phyloP scores from a whole-genome alignment of 1,284 basidiomycete species.

The Tilletia indica region DNA sequence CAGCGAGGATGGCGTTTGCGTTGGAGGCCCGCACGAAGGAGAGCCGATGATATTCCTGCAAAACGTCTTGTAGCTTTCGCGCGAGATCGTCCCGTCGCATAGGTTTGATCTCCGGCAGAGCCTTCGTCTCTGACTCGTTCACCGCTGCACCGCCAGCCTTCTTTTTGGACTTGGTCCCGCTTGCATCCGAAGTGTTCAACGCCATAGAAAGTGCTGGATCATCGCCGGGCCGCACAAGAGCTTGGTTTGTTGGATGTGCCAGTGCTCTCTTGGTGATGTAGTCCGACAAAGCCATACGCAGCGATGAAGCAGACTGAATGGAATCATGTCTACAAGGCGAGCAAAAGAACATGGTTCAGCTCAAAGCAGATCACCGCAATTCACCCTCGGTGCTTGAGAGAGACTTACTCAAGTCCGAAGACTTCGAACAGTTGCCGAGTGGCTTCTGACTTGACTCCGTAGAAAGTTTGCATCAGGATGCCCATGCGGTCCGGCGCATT shows the following conservation, averaged over 20 bases:
- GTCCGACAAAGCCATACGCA: neutral
- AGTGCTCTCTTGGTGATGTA: slow-evolving; percentile 2
- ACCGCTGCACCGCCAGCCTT: neutral
- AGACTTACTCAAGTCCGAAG: neutral
- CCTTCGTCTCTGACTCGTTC: neutral
- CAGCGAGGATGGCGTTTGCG: neutral
- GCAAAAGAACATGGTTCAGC: neutral
- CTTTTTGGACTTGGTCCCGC: neutral
- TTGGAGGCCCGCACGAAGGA: neutral
- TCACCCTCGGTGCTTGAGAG: too few species aligned
- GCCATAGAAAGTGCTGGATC: neutral
- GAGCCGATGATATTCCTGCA: slow-evolving; percentile 2
- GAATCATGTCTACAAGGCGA: neutral
- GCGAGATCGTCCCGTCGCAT: slow-evolving; percentile 6
- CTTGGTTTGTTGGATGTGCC: neutral
- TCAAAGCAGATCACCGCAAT: too few species aligned
- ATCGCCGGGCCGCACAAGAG: neutral
- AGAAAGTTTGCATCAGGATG: neutral
- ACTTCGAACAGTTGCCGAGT: neutral
- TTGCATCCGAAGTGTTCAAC: neutral
- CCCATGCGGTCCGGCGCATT: neutral
- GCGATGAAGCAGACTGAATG: neutral
- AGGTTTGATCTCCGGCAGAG: neutral
- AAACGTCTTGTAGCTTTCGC: neutral
- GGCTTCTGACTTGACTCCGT: neutral